These are phyloP conservation scores for Epichloe gansuensis DNA, from an alignment of 2,329 filamentous ascomycete species.

Conservation along the genomic window DNA sequence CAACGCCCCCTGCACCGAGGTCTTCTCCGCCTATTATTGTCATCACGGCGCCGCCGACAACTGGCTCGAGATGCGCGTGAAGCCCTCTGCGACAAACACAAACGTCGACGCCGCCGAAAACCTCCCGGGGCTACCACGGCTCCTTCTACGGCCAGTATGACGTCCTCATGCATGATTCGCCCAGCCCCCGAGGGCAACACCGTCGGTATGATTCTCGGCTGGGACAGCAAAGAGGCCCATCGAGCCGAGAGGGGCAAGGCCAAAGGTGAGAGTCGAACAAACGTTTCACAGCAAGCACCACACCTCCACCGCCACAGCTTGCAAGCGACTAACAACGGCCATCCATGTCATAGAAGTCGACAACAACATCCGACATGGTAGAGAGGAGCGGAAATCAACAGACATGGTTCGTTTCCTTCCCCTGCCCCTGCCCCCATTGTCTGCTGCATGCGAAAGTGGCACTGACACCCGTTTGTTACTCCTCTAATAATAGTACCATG, in stretches of 20 bases:
- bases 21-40: conserved; percentile 19
- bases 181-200: conserved; percentile 18
- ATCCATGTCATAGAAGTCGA: conserved; percentile 19
- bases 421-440: too few species aligned
- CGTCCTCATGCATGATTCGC: conserved; percentile 17
- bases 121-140: conserved; percentile 19
- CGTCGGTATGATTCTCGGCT: conserved; percentile 24
- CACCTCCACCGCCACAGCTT: not conserved
- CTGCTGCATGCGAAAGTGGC: not conserved
- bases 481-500: conserved; percentile 3
- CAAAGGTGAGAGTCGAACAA: conserved; percentile 14
- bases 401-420: conserved; percentile 18
- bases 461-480: not conserved
- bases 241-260: conserved; percentile 19
- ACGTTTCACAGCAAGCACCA: not conserved
- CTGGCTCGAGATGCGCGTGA: conserved; percentile 20
- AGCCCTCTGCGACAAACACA: conserved; percentile 14
- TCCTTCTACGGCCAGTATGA: conserved; percentile 22
- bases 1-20: conserved; percentile 25
- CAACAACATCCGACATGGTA: conserved; percentile 22
- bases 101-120: conserved; percentile 11
- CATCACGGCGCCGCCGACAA: conserved; percentile 15
- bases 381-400: conserved; percentile 17
- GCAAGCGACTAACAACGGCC: not conserved
- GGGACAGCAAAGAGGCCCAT: conserved; percentile 28